These are phyloP conservation scores for Exserohilum turcica DNA, from an alignment of 2,329 filamentous ascomycete genomes.

Conservation along the genomic window DNA sequence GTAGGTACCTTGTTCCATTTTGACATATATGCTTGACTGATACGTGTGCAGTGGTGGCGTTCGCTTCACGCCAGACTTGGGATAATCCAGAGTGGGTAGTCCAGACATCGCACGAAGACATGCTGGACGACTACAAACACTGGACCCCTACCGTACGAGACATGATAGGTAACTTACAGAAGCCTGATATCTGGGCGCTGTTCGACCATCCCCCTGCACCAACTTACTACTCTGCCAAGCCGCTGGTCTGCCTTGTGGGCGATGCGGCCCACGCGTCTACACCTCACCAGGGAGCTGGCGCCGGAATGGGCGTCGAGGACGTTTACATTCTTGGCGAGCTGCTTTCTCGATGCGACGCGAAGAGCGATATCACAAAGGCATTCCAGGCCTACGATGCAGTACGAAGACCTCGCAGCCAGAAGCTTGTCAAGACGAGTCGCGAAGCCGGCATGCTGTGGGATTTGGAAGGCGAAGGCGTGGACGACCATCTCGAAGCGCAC, in stretches of 20 bases:
- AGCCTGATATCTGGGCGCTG: constrained; percentile 55
- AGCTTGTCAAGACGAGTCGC: constrained; percentile 48
- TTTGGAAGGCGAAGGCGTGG: constrained; percentile 36
- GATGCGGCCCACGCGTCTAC: constrained; percentile 42
- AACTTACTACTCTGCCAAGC: constrained; percentile 45
- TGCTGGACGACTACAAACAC: constrained; percentile 33
- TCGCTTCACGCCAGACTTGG: constrained; percentile 31
- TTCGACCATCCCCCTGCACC: constrained; percentile 54
- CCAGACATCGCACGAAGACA: constrained; percentile 30
- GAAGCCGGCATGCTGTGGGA: constrained; percentile 50
- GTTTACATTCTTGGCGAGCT: constrained; percentile 53
- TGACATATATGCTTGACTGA: neutral
- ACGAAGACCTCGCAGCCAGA: constrained; percentile 48
- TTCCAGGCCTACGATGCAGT: constrained; percentile 49
- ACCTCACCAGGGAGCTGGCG: constrained; percentile 58
- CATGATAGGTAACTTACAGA: constrained; percentile 48
- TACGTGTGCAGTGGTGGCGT: constrained; percentile 29
- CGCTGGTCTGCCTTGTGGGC: constrained; percentile 54
- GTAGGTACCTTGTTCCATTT: neutral
- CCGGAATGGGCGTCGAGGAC: constrained; percentile 62
- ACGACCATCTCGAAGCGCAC: constrained; percentile 45
- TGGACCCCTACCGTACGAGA: constrained; percentile 27
- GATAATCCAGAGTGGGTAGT: constrained; percentile 33
- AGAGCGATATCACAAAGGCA: constrained; percentile 32
- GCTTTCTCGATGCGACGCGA: constrained; percentile 30